Evolutionary conservation across 768 basidiomycete genomes (phyloP).

Genomic region (Leucocoprinus birnbaumii): DNA sequence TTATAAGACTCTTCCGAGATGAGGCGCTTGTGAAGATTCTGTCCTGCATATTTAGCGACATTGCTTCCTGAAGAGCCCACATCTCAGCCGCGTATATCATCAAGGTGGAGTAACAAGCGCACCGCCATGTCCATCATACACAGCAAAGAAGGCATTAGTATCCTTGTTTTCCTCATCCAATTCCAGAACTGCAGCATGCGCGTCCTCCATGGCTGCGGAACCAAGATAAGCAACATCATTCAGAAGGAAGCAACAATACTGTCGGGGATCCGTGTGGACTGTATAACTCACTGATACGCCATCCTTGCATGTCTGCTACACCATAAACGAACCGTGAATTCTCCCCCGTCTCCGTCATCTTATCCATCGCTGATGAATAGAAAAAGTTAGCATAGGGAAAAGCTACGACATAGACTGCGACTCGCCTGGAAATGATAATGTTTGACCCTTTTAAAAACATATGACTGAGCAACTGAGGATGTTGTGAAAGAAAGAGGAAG

Average conservation of each 20-base stretch:
- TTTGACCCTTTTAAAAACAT: conserved; percentile 66
- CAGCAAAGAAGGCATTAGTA: conserved; percentile 85
- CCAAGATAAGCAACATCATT: conserved; percentile 12
- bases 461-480: conserved; percentile 14
- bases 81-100: conserved; percentile 15
- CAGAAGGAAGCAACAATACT: background rate
- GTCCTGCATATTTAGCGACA: conserved; percentile 85
- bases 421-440: conserved; percentile 76
- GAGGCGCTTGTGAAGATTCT: conserved; percentile 78
- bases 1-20: conserved; percentile 70
- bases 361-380: conserved; percentile 63
- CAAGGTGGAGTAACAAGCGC: conserved; percentile 21
- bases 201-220: conserved; percentile 91
- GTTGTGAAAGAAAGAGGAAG: conserved; percentile 15
- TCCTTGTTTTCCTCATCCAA: conserved; percentile 50
- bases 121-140: conserved; percentile 99
- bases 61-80: conserved; percentile 67
- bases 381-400: conserved; percentile 13
- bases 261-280: conserved; percentile 7
- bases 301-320: conserved; percentile 98
- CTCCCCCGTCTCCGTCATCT: conserved; percentile 70
- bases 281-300: conserved; percentile 86
- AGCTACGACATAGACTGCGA: conserved; percentile 13
- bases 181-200: conserved; percentile 75
- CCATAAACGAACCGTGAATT: conserved; percentile 73